These are phyloP conservation scores for Yarrowia sp. DNA, from an alignment of 805 yeast genomes.

Conservation along the genomic window DNA sequence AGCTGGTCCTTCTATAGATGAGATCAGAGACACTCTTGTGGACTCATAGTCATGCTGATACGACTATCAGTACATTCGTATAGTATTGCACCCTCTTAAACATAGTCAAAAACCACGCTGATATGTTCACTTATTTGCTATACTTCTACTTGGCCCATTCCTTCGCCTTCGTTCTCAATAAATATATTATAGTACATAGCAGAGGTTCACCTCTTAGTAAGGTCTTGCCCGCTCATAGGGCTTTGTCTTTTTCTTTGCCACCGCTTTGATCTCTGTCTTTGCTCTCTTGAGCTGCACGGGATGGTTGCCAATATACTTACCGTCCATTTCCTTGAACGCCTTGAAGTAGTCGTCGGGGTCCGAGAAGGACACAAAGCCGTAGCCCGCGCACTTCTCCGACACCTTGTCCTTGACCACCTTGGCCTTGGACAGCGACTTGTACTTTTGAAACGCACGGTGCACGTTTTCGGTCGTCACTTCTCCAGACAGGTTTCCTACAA, in stretches of 20 bases:
- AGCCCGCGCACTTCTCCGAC: conserved; percentile 63
- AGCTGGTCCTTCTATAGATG: too few species aligned
- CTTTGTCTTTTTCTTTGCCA: conserved; percentile 15
- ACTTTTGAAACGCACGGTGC: conserved; percentile 61
- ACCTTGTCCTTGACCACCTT: conserved; percentile 62
- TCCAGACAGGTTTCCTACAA: conserved; percentile 75
- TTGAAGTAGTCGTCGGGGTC: conserved; percentile 69
- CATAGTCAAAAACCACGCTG: too few species aligned
- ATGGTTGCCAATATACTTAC: conserved; percentile 75
- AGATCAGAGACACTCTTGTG: too few species aligned
- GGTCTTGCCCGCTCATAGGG: conserved; percentile 20
- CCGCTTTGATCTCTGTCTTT: conserved; percentile 43
- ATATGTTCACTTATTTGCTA: too few species aligned
- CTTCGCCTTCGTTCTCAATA: neutral
- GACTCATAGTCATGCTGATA: too few species aligned
- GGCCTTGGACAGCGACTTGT: conserved; percentile 62
- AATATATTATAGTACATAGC: conserved; percentile 19
- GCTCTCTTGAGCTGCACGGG: conserved; percentile 76
- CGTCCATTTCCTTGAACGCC: conserved; percentile 79
- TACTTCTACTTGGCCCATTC: too few species aligned
- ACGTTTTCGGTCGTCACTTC: conserved; percentile 69
- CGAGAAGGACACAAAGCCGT: conserved; percentile 74
- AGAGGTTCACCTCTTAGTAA: neutral
- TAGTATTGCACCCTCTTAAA: too few species aligned
- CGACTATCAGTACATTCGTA: too few species aligned